These are phyloP conservation scores for Diaporthe sp. DNA, from an alignment of 2,329 filamentous ascomycete species.

Conservation along the genomic window DNA sequence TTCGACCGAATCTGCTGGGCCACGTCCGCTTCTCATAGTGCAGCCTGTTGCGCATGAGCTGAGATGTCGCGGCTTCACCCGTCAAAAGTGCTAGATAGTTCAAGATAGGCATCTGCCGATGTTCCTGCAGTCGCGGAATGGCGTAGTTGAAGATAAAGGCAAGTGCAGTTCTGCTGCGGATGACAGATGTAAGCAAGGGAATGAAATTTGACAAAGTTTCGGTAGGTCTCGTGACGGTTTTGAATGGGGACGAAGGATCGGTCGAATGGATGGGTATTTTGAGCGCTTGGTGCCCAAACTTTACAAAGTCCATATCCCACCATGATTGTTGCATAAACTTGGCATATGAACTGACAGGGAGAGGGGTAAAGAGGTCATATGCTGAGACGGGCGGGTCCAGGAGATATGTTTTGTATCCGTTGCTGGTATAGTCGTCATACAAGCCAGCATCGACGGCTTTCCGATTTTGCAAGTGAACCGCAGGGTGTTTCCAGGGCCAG, in stretches of 20 bases:
- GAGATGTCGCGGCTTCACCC: background rate
- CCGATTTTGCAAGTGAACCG: background rate
- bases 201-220: fast-evolving
- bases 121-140: background rate
- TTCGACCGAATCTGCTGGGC: background rate
- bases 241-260: background rate
- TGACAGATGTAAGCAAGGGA: background rate
- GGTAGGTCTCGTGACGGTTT: background rate
- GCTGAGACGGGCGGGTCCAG: background rate
- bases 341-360: background rate
- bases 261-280: background rate
- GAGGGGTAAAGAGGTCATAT: background rate
- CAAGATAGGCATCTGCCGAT: background rate
- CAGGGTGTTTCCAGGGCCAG: background rate
- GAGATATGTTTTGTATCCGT: background rate
- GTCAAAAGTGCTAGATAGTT: background rate
- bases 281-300: background rate
- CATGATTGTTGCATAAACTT: background rate
- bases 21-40: conserved; percentile 12
- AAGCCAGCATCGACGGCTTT: background rate
- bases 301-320: background rate
- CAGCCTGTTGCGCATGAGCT: background rate
- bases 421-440: background rate
- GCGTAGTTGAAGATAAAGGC: background rate
- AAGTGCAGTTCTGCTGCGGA: background rate